Base-by-base conservation (phyloP, 495 filamentous ascomycete genomes). In the Friedmanniomyces endolithicus region DNA sequence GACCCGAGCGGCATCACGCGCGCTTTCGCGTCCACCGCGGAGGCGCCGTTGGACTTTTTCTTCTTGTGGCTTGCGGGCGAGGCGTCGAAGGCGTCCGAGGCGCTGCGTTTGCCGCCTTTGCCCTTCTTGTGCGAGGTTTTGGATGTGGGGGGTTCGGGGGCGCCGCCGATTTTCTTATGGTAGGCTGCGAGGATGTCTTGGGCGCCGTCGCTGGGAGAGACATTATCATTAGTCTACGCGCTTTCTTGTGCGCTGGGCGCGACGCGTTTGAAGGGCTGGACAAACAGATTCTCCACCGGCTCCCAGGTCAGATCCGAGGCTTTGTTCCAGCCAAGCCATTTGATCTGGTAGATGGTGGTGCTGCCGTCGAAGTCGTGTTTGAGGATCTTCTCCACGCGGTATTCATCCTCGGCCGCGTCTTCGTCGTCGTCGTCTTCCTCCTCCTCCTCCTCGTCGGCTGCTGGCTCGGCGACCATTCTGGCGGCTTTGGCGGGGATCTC, bases 311-410 rank as follows among this genome's bases (percentile, higher is more conserved):
- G 64, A 48, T 85, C 81, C 0, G 59, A 58, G 11, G 68, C 68
- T 17, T 78, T 68, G 0, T 78, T 73, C 55, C 81, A 85, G 0
- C 80, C 82, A 50, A 76, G 71, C 82, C 82, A 85, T 61, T 84
- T 83, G 46, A 84, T 77, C 11, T 75, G 57, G 17, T 81, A 74
- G 24, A 71, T 53, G 31, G 78, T 56, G 0, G 53, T 61, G 27
- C 71, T 71, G 73, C 72, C 65, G 14, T 58, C 53, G 56, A 71
- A 78, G 9, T 57, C 53, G 52, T 84, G 81, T 0, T 63, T 64
- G 6, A 74, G 23, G 27, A 85, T 83, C 16, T 70, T 70, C 55
- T 85, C 81, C 1, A 85, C 82, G 11, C 77, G 63, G 59, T 75
- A 85, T 35, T 47, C 44, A 8, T 50, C 49, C 45, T 51, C 71